A percentile compares a stretch with the other conserved stretches of the same genome.
These are phyloP conservation scores for Akanthomyces uredinophilus DNA, from an alignment of 2,329 filamentous ascomycete species.

Conservation along the genomic window DNA sequence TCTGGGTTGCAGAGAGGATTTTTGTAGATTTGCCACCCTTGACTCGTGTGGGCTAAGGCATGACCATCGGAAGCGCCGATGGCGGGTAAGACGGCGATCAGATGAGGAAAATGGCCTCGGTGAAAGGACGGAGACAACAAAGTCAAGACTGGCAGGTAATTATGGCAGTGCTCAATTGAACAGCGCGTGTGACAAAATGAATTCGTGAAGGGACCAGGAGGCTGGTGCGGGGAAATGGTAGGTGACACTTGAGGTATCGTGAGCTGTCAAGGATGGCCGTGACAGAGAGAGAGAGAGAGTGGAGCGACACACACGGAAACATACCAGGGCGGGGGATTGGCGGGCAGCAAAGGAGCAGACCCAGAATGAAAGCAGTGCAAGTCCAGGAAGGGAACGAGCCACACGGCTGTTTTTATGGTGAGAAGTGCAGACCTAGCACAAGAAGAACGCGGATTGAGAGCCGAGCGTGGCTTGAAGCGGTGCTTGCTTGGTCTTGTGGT, in stretches of 20 bases:
- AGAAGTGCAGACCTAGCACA: background rate
- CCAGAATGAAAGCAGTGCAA: background rate
- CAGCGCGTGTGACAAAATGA: background rate
- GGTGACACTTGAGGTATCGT: conserved; percentile 10
- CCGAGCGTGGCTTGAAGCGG: conserved; percentile 1
- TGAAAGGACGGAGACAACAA: background rate
- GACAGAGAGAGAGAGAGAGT: background rate
- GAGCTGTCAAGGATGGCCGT: conserved; percentile 3
- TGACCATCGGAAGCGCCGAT: conserved; percentile 12
- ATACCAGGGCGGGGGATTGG: background rate
- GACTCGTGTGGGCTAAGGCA: conserved; percentile 14
- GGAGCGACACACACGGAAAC: background rate
- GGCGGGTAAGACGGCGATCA: conserved; percentile 4
- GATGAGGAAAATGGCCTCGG: background rate
- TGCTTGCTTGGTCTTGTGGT: conserved; percentile 4
- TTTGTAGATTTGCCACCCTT: conserved; percentile 12
- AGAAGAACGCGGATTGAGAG: background rate
- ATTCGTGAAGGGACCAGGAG: background rate
- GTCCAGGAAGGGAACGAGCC: background rate
- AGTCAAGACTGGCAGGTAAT: background rate
- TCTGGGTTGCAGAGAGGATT: background rate
- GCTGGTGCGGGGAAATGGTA: conserved; percentile 1
- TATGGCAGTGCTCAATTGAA: background rate
- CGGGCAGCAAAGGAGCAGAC: background rate
- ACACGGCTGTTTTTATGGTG: conserved; percentile 9